phyloP scores from a whole-genome alignment of 306 rosid species.

The Castanopsis chinensis region DNA sequence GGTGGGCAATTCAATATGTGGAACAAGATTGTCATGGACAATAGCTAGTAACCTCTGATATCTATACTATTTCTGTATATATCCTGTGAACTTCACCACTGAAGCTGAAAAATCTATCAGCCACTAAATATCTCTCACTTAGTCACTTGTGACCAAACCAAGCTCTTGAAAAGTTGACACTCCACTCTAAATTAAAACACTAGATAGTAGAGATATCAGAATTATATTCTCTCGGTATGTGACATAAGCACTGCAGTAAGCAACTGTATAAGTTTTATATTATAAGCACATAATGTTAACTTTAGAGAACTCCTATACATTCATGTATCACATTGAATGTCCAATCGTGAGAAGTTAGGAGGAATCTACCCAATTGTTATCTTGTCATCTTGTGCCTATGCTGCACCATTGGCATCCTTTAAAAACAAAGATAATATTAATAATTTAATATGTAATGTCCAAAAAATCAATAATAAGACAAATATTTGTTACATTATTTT shows the following conservation, averaged over 20 bases:
- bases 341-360: neutral
- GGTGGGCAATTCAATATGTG: constrained; percentile 31
- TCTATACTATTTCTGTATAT: neutral
- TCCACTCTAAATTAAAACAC: neutral
- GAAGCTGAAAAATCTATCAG: neutral
- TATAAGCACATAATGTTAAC: neutral
- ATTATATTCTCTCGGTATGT: neutral
- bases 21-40: constrained; percentile 35
- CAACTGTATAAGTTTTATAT: neutral
- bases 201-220: neutral
- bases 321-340: neutral
- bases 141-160: neutral
- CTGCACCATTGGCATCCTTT: constrained; percentile 14
- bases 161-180: neutral
- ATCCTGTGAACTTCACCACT: neutral
- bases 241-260: neutral
- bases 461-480: neutral
- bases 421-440: neutral
- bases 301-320: neutral
- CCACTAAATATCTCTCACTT: neutral
- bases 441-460: neutral
- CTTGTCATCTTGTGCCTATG: neutral
- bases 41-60: constrained; percentile 16
- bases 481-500: neutral
- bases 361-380: constrained; percentile 19